phyloP scores from a whole-genome alignment of 345 rosid genomes.

The Melaleuca alternifolia region DNA sequence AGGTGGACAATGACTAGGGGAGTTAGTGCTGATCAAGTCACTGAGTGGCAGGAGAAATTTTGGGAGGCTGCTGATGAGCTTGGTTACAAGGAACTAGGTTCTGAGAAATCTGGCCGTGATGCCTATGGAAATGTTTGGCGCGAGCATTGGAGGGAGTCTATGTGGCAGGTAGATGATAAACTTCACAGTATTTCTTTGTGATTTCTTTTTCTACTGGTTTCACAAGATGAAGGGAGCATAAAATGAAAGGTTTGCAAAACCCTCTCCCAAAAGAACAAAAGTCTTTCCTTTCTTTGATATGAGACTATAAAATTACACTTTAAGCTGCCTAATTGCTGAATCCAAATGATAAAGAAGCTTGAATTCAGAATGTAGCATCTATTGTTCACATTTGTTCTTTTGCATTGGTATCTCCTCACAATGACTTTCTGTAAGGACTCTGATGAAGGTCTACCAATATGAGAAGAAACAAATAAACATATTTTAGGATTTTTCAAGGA shows the following conservation, averaged over 20 bases:
- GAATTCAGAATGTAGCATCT: not conserved
- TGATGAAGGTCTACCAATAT: not conserved
- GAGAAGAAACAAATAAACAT: not conserved
- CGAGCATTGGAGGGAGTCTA: conserved; percentile 83
- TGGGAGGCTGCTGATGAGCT: conserved; percentile 97
- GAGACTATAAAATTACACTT: not conserved
- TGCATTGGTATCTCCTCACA: not conserved
- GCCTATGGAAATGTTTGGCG: conserved; percentile 78
- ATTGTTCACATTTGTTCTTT: not conserved
- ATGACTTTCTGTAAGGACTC: not conserved
- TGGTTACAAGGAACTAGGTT: conserved; percentile 90
- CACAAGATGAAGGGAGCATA: not conserved
- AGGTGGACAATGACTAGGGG: conserved; percentile 93
- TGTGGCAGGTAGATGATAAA: conserved; percentile 57
- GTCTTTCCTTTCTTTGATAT: not conserved
- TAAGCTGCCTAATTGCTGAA: not conserved
- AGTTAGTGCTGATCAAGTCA: conserved; percentile 61
- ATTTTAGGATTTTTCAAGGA: not conserved
- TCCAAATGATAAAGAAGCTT: not conserved
- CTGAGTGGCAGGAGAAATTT: conserved; percentile 93
- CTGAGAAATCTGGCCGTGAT: conserved; percentile 93
- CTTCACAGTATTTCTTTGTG: not conserved
- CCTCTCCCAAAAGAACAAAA: not conserved
- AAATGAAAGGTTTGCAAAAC: not conserved
- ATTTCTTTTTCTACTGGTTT: not conserved